Evolutionary conservation across 768 basidiomycete genomes (phyloP).

Genomic region (Pleurotus sapidus): DNA sequence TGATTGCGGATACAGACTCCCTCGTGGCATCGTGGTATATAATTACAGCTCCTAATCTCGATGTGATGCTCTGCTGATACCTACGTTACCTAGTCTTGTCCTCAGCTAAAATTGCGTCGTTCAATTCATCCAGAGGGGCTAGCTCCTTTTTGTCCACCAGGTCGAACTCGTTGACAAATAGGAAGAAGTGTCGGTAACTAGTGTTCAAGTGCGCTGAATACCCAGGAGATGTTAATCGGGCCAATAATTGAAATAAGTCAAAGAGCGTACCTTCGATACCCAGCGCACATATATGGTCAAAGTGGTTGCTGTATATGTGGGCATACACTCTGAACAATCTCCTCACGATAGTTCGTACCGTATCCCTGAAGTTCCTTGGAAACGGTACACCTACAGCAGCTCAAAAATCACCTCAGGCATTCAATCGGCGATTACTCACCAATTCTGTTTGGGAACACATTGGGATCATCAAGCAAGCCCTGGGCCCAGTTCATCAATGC

Average conservation of each 20-base stretch:
- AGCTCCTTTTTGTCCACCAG: slow-evolving; percentile 96
- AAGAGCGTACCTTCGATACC: slow-evolving; percentile 85
- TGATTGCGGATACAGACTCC: background rate
- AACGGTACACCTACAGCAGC: slow-evolving; percentile 74
- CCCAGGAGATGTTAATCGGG: background rate
- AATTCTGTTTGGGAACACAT: slow-evolving; percentile 91
- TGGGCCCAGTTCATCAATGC: slow-evolving; percentile 99
- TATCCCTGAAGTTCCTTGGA: slow-evolving; percentile 85
- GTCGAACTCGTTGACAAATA: slow-evolving; percentile 97
- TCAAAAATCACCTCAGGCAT: background rate
- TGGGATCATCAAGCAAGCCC: slow-evolving; percentile 86
- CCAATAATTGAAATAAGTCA: background rate
- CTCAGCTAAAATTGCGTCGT: slow-evolving; percentile 77
- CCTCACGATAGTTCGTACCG: slow-evolving; percentile 87
- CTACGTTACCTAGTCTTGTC: slow-evolving; percentile 38
- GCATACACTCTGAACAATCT: slow-evolving; percentile 96
- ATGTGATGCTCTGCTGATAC: background rate
- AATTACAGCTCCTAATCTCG: background rate
- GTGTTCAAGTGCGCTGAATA: slow-evolving; percentile 93
- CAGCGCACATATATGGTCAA: slow-evolving; percentile 96
- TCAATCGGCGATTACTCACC: slow-evolving; percentile 41
- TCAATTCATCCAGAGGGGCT: slow-evolving; percentile 91
- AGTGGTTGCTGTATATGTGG: slow-evolving; percentile 98
- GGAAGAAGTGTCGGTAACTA: slow-evolving; percentile 96
- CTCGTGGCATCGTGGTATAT: background rate